A percentile compares a stretch with the other conserved stretches of the same genome.
Evolutionary conservation across 179 eudicot species (phyloP).

Genomic region (Vitellaria paradoxa): DNA sequence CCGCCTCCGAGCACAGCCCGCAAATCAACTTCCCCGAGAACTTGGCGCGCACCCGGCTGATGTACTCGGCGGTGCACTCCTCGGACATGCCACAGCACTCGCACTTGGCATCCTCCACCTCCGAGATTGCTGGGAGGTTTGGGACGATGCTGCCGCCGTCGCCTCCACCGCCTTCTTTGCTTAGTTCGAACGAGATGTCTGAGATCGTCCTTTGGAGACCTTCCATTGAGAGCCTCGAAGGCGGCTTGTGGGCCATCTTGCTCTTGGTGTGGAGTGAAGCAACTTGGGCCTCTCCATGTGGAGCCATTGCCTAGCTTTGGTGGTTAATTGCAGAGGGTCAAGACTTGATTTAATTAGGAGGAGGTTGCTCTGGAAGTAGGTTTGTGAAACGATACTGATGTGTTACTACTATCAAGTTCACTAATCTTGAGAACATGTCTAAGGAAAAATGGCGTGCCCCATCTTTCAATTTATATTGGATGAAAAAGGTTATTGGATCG

Average conservation of each 20-base stretch:
- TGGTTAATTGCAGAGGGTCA: too few relatives aligned
- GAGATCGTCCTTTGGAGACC: conserved; percentile 38
- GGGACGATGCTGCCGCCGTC: not conserved
- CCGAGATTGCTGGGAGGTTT: conserved; percentile 26
- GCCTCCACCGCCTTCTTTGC: conserved; percentile 12
- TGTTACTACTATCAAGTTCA: too few relatives aligned
- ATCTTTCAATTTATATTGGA: too few relatives aligned
- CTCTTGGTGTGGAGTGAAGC: conserved; percentile 7
- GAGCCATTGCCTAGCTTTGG: conserved; percentile 17
- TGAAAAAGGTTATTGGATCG: too few relatives aligned
- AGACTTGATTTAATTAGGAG: not conserved
- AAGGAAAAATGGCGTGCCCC: too few relatives aligned
- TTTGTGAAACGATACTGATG: too few relatives aligned
- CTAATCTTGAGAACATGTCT: too few relatives aligned
- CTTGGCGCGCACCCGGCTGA: conserved; percentile 17
- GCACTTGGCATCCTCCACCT: conserved; percentile 46
- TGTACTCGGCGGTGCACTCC: conserved; percentile 41
- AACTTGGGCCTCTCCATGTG: conserved; percentile 17
- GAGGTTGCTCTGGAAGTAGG: too few relatives aligned
- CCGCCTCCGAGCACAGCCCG: conserved; percentile 43
- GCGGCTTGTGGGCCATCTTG: conserved; percentile 25
- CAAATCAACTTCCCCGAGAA: conserved; percentile 36
- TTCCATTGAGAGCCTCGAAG: conserved; percentile 29
- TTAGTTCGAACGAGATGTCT: conserved; percentile 32
- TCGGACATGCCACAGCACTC: conserved; percentile 52